A percentile compares a stretch with the other conserved stretches of the same genome.
Conservation (phyloP, 345 rosid species). For the Eucalyptus regnans region DNA sequence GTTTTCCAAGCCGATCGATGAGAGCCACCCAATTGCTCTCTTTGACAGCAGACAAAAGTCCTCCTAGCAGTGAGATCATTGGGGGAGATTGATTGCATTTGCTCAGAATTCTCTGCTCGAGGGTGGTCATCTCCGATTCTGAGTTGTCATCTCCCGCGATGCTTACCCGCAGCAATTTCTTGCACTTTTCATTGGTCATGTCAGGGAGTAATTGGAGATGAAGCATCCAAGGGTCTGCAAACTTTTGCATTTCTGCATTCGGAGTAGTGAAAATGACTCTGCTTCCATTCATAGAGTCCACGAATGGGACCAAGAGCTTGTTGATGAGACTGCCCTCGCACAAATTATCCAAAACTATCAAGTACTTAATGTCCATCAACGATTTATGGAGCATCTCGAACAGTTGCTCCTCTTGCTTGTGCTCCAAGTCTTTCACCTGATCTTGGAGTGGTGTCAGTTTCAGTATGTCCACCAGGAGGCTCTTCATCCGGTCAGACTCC, state of each 20-base stretch:
- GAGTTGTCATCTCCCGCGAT: no score
- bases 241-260: no score
- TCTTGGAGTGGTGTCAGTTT: neutral
- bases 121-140: no score
- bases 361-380: neutral
- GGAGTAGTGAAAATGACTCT: neutral
- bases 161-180: no score
- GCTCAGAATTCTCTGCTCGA: no score
- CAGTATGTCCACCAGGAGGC: no score
- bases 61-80: no score
- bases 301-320: neutral
- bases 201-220: no score
- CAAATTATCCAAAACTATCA: neutral
- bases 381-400: neutral
- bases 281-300: neutral
- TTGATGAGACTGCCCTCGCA: neutral
- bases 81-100: no score
- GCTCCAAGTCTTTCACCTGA: neutral
- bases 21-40: neutral
- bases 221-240: no score
- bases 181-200: no score
- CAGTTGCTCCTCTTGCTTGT: neutral
- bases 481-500: no score
- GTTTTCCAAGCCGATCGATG: neutral
- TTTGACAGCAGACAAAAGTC: neutral